Percentiles rank a stretch among this genome's conserved stretches.
phyloP scores from a whole-genome alignment of 768 basidiomycete genomes.

The Mycena latifolia region DNA sequence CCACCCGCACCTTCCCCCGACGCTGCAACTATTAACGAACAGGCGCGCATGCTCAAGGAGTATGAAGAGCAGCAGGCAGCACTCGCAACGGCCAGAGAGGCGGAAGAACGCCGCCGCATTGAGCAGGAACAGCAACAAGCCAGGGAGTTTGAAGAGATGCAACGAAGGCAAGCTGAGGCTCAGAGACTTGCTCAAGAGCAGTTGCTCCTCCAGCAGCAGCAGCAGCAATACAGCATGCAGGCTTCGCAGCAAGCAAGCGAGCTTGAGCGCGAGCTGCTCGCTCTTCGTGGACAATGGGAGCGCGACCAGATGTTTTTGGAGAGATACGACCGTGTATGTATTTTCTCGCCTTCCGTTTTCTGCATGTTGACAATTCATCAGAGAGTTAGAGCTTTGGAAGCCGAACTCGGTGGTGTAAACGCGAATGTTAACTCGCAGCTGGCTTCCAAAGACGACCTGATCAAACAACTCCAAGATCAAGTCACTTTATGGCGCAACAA shows the following conservation, averaged over 20 bases:
- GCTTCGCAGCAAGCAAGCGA: conserved; percentile 80
- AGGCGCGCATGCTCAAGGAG: conserved; percentile 93
- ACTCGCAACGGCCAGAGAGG: conserved; percentile 82
- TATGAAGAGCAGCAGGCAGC: conserved; percentile 97
- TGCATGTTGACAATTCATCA: conserved; percentile 46
- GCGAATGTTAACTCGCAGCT: conserved; percentile 88
- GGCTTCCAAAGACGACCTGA: conserved; percentile 93
- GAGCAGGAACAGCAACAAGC: conserved; percentile 86
- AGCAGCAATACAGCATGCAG: conserved; percentile 83
- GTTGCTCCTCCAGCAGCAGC: conserved; percentile 84
- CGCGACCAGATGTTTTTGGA: conserved; percentile 97
- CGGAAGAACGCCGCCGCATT: conserved; percentile 84
- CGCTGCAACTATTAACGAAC: conserved; percentile 83
- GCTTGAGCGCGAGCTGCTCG: conserved; percentile 90
- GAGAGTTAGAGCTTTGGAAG: conserved; percentile 96
- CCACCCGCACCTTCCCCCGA: conserved; percentile 80
- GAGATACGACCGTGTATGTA: conserved; percentile 92
- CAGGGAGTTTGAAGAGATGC: conserved; percentile 90
- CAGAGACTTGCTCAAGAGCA: conserved; percentile 93
- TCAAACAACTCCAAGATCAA: conserved; percentile 96
- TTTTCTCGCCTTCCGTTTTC: background rate
- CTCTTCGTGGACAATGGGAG: conserved; percentile 97
- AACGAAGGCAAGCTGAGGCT: conserved; percentile 87
- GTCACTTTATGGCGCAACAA: conserved; percentile 98
- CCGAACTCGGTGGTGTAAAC: conserved; percentile 82